Evolutionary conservation across 805 yeast genomes (phyloP).

Genomic region (Yamadazyma kitorensis): DNA sequence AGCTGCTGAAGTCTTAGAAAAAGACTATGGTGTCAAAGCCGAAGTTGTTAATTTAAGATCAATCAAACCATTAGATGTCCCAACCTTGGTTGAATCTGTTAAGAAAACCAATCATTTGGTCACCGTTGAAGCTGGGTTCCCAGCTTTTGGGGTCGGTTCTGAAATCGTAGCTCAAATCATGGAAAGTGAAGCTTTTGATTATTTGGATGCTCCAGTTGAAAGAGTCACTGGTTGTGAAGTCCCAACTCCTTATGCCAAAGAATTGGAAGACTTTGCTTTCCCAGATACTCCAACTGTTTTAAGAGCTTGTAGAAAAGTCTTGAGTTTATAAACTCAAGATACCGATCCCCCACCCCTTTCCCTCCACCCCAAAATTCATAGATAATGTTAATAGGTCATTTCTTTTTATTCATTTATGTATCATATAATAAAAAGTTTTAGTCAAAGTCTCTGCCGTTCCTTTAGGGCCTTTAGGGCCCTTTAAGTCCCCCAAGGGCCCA

Average conservation of each 20-base stretch:
- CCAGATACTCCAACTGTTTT: constrained; percentile 90
- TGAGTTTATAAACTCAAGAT: constrained; percentile 52
- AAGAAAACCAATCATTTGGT: constrained; percentile 96
- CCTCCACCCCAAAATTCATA: no score
- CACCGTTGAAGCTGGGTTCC: constrained; percentile 97
- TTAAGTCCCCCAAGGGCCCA: no score
- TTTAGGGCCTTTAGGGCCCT: no score
- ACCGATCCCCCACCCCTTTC: no score
- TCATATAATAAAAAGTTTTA: no score
- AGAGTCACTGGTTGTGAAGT: constrained; percentile 99
- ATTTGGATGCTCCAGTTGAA: constrained; percentile 97
- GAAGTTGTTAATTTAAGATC: constrained; percentile 96
- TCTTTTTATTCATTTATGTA: no score
- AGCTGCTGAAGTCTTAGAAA: constrained; percentile 85
- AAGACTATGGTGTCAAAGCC: constrained; percentile 82
- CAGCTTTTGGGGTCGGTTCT: constrained; percentile 97
- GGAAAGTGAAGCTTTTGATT: constrained; percentile 98
- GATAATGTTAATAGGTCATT: no score
- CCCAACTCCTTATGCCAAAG: constrained; percentile 97
- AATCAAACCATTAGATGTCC: constrained; percentile 93
- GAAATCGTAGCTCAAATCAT: constrained; percentile 96
- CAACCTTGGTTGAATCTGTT: constrained; percentile 78
- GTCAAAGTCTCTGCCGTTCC: no score
- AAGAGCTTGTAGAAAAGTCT: constrained; percentile 80
- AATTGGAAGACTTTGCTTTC: constrained; percentile 97